Evolutionary conservation across 208 protist species (phyloP).

Genomic region (Trypanosoma caninum): DNA sequence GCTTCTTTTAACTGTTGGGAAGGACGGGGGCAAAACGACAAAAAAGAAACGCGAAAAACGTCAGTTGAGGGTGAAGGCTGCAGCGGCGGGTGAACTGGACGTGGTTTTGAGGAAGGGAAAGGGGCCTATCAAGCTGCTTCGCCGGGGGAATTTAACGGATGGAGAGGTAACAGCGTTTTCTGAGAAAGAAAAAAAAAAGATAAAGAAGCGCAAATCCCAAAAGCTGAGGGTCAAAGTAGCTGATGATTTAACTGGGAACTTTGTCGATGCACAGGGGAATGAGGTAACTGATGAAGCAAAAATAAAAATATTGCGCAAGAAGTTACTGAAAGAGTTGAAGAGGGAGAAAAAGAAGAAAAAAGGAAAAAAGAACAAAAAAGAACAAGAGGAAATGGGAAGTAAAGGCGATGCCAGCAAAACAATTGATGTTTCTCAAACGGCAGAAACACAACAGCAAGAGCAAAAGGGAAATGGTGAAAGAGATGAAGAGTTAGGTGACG

Average conservation of each 20-base stretch:
- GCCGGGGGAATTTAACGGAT: too few relatives aligned
- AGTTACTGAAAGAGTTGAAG: background rate
- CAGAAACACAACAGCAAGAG: background rate
- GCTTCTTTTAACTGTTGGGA: too few relatives aligned
- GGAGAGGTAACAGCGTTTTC: too few relatives aligned
- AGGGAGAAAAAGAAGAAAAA: background rate
- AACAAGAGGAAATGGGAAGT: background rate
- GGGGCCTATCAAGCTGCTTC: too few relatives aligned
- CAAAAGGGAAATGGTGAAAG: background rate
- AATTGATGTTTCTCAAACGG: background rate
- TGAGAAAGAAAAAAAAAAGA: too few relatives aligned
- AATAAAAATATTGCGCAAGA: too few relatives aligned
- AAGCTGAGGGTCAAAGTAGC: too few relatives aligned
- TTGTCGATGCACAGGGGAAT: too few relatives aligned
- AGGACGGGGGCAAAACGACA: background rate
- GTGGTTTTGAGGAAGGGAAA: background rate
- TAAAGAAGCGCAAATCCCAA: too few relatives aligned
- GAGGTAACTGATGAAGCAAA: too few relatives aligned
- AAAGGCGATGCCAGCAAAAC: background rate
- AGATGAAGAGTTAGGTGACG: background rate
- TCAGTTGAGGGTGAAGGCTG: background rate
- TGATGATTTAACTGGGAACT: too few relatives aligned
- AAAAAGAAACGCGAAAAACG: background rate
- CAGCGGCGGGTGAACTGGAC: background rate
- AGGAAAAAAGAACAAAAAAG: background rate